Percentiles rank a stretch among this genome's conserved stretches.
Evolutionary conservation across 2,329 filamentous ascomycete genomes (phyloP).

Genomic region (Phialemonium atrogriseum): DNA sequence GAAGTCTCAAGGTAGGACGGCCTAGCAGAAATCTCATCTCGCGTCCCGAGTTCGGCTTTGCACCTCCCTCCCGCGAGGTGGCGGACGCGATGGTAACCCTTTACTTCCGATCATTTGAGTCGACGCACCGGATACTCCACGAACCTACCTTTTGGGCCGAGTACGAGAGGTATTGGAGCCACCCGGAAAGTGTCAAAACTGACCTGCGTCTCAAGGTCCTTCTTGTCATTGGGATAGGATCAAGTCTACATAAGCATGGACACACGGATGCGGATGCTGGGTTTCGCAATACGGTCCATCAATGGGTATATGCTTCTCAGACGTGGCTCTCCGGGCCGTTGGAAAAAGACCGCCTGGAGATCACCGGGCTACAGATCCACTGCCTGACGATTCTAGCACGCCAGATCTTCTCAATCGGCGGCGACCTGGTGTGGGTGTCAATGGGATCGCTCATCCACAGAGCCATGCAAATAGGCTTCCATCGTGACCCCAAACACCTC

Average conservation of each 20-base stretch:
- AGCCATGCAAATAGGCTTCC: constrained; percentile 37
- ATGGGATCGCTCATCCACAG: constrained; percentile 29
- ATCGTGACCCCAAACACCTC: constrained; percentile 32
- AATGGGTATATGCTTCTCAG: constrained; percentile 32
- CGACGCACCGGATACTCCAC: constrained; percentile 46
- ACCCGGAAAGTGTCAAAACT: constrained; percentile 15
- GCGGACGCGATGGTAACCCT: constrained; percentile 31
- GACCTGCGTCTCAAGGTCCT: constrained; percentile 25
- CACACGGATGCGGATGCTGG: constrained; percentile 12
- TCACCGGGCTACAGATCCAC: constrained; percentile 27
- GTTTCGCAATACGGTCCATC: constrained; percentile 20
- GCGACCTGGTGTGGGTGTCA: constrained; percentile 32
- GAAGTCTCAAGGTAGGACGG: constrained; percentile 20
- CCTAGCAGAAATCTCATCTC: constrained; percentile 22
- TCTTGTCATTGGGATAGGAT: constrained; percentile 31
- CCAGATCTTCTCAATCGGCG: constrained; percentile 31
- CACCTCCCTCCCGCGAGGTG: constrained; percentile 18
- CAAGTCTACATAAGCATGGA: constrained; percentile 20
- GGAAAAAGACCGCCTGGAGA: constrained; percentile 25
- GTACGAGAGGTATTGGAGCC: constrained; percentile 37
- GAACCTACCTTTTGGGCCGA: constrained; percentile 41
- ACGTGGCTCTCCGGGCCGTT: constrained; percentile 30
- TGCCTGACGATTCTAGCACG: constrained; percentile 29
- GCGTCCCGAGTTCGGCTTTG: constrained; percentile 12
- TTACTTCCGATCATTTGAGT: constrained; percentile 44